Evolutionary conservation across 2,329 filamentous ascomycete species (phyloP).

Genomic region (Colletotrichum tofieldiae): DNA sequence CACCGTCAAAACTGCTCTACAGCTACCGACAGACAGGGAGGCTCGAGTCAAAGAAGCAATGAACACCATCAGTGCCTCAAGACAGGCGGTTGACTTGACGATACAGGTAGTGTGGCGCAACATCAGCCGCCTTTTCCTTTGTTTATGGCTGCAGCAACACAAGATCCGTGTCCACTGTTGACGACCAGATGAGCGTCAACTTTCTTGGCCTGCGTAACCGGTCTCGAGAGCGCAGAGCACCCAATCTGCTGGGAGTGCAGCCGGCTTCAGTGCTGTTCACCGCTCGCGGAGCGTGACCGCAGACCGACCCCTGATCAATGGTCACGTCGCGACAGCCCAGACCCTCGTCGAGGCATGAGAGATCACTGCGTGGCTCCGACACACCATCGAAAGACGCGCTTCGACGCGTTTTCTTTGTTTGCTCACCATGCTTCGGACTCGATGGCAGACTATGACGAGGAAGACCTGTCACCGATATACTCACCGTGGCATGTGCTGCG

Average conservation of each 20-base stretch:
- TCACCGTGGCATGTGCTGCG: background rate
- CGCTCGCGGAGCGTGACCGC: slow-evolving; percentile 19
- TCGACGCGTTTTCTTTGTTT: slow-evolving; percentile 20
- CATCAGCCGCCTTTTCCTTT: slow-evolving; percentile 2
- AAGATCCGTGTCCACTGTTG: background rate
- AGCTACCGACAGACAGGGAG: background rate
- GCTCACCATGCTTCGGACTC: background rate
- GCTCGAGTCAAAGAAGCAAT: slow-evolving; percentile 4
- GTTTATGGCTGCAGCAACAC: background rate
- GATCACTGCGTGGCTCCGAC: slow-evolving; percentile 24
- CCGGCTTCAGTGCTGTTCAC: background rate
- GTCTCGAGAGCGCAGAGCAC: background rate
- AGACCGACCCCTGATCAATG: slow-evolving; percentile 17
- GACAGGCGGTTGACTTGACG: slow-evolving; percentile 7
- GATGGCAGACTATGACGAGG: background rate
- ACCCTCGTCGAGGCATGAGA: slow-evolving; percentile 28
- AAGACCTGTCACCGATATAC: background rate
- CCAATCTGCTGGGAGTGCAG: background rate
- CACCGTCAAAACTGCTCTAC: background rate
- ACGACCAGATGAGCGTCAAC: background rate
- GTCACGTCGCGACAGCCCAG: background rate
- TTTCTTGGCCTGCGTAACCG: background rate
- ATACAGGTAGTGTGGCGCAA: background rate
- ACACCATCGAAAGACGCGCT: slow-evolving; percentile 4
- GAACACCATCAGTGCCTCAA: background rate